These are phyloP conservation scores for Drosera capensis DNA, from an alignment of 148 eudicot genomes.

Conservation along the genomic window DNA sequence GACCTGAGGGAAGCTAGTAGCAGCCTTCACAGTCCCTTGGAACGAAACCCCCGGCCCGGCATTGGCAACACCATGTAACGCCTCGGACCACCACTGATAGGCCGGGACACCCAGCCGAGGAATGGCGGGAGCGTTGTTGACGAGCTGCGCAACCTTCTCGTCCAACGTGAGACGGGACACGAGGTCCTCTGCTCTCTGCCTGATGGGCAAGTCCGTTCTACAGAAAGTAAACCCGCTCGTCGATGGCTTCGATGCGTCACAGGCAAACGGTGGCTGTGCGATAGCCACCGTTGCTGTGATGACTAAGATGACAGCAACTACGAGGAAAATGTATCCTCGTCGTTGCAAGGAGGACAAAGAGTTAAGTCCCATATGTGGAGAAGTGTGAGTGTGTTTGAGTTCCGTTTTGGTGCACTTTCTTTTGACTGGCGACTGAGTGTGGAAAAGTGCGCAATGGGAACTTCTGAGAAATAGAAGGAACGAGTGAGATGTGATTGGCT, in stretches of 20 bases:
- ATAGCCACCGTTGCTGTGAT: neutral
- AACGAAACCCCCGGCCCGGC: constrained; percentile 33
- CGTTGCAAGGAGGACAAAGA: too few relatives aligned
- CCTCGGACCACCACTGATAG: constrained; percentile 91
- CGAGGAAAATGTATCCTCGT: neutral
- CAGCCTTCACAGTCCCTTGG: constrained; percentile 21
- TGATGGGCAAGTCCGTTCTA: constrained; percentile 9
- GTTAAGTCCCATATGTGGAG: too few relatives aligned
- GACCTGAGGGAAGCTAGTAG: constrained; percentile 82
- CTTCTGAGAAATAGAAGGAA: too few relatives aligned
- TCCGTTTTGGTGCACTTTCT: too few relatives aligned
- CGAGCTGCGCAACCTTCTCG: constrained; percentile 49
- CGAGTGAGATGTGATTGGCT: too few relatives aligned
- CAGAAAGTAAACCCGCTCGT: constrained; percentile 34
- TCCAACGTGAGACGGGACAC: constrained; percentile 39
- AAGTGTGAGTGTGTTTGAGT: too few relatives aligned
- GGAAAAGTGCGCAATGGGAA: too few relatives aligned
- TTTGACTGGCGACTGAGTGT: too few relatives aligned
- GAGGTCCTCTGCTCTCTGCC: constrained; percentile 29
- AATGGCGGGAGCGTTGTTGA: constrained; percentile 33
- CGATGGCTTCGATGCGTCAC: constrained; percentile 24
- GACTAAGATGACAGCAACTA: neutral
- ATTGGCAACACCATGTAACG: constrained; percentile 56
- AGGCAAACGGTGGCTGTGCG: constrained; percentile 30
- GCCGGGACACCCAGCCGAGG: constrained; percentile 56